phyloP scores from a whole-genome alignment of 768 basidiomycete genomes.

The Phylloporus sp. region DNA sequence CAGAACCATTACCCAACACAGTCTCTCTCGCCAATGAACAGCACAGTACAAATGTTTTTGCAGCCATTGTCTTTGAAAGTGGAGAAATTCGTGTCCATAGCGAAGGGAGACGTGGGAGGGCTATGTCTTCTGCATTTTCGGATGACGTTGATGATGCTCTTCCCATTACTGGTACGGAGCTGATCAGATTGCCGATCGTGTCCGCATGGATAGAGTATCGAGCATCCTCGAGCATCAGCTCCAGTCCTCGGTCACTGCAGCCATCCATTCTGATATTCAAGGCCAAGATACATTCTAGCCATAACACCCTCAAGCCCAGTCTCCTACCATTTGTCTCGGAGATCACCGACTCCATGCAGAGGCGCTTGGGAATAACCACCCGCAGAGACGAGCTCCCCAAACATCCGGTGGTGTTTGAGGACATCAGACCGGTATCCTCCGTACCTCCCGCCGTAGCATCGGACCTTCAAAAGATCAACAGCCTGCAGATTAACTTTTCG shows the following conservation, averaged over 20 bases:
- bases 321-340: constrained; percentile 83
- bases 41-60: constrained; percentile 56
- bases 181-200: constrained; percentile 68
- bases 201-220: constrained; percentile 84
- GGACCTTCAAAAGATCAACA: constrained; percentile 30
- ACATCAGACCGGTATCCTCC: constrained; percentile 1
- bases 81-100: constrained; percentile 78
- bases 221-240: constrained; percentile 42
- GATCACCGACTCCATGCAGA: constrained; percentile 63
- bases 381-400: constrained; percentile 16
- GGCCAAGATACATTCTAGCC: constrained; percentile 82
- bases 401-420: constrained; percentile 9
- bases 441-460: constrained; percentile 17
- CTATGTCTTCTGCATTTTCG: constrained; percentile 31
- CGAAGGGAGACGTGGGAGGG: constrained; percentile 37
- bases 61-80: constrained; percentile 73
- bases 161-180: constrained; percentile 46
- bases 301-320: constrained; percentile 77
- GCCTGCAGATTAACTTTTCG: constrained; percentile 76
- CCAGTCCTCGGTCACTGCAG: constrained; percentile 34
- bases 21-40: constrained; percentile 15
- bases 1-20: constrained; percentile 3
- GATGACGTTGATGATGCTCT: constrained; percentile 52
- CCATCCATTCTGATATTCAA: constrained; percentile 75
- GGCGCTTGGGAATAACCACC: constrained; percentile 56